Conservation (phyloP, 2,329 filamentous ascomycete species). For the Arthrobotrys iridis region DNA sequence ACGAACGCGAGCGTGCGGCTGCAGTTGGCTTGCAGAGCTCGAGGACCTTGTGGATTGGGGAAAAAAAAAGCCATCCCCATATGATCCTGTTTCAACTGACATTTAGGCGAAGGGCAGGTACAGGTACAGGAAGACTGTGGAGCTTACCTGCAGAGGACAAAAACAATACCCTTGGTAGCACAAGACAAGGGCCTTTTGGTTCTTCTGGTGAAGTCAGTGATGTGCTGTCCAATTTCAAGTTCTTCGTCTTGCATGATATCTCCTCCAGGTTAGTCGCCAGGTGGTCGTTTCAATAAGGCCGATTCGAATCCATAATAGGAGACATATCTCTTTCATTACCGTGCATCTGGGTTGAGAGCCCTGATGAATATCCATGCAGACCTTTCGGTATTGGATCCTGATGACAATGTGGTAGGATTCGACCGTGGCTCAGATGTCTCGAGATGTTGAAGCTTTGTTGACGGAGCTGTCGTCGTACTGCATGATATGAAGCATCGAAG, state of each 20-base stretch:
- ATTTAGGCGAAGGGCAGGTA: constrained; percentile 36
- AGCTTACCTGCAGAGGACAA: constrained; percentile 24
- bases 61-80: not conserved
- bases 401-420: not conserved
- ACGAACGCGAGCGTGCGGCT: constrained; percentile 39
- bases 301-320: not conserved
- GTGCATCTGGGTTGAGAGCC: not conserved
- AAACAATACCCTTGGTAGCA: constrained; percentile 44
- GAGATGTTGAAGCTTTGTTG: not conserved
- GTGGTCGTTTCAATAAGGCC: constrained; percentile 5
- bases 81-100: constrained; percentile 39
- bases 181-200: constrained; percentile 19
- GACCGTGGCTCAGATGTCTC: not conserved
- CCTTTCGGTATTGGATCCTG: too few relatives aligned
- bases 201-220: constrained; percentile 24
- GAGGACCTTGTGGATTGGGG: not conserved
- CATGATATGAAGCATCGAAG: constrained; percentile 2
- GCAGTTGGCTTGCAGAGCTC: constrained; percentile 47
- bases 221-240: constrained; percentile 14
- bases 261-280: not conserved
- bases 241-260: constrained; percentile 7
- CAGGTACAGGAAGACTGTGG: constrained; percentile 12
- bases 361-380: not conserved
- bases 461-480: not conserved
- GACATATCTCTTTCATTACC: not conserved